These are phyloP conservation scores for Sabuloglossum arenarium DNA, from an alignment of 495 filamentous ascomycete species.

Conservation along the genomic window DNA sequence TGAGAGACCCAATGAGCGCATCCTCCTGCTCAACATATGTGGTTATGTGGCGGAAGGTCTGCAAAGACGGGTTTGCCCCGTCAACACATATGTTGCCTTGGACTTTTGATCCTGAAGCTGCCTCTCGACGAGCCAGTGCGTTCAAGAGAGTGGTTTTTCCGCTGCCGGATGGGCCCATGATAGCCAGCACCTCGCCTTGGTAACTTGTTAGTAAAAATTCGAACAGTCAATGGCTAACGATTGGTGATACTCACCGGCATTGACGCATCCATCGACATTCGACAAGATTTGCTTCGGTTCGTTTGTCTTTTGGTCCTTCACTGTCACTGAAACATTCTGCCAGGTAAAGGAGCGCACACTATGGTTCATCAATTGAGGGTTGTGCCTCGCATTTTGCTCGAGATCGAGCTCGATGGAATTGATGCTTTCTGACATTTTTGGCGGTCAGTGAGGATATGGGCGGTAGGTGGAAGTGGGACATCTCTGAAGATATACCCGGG, in stretches of 20 bases:
- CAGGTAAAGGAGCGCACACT: conserved; percentile 33
- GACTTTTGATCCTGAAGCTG: conserved; percentile 25
- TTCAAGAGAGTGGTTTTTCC: conserved; percentile 68
- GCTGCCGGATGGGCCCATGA: conserved; percentile 58
- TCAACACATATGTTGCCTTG: conserved; percentile 34
- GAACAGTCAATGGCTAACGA: conserved; percentile 2
- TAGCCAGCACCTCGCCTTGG: conserved; percentile 42
- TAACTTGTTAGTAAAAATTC: conserved; percentile 11
- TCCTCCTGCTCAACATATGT: conserved; percentile 77
- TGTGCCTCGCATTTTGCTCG: conserved; percentile 16
- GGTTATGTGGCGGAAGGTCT: conserved; percentile 27
- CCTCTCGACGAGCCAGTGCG: conserved; percentile 39
- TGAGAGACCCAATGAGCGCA: conserved; percentile 56
- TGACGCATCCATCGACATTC: conserved; percentile 28
- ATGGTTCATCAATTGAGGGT: conserved; percentile 18
- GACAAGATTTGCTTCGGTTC: conserved; percentile 31
- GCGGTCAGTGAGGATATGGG: conserved; percentile 3
- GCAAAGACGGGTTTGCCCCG: conserved; percentile 14
- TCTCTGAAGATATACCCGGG: not conserved
- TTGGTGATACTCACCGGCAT: conserved; percentile 13
- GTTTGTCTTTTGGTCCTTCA: conserved; percentile 46
- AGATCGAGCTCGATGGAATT: not conserved
- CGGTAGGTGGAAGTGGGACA: not conserved
- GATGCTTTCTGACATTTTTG: not conserved
- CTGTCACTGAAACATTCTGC: conserved; percentile 38